Percentiles rank a stretch among this genome's conserved stretches.
Conservation (phyloP, 352 stramenopile species). For the Phytophthora sojae region DNA sequence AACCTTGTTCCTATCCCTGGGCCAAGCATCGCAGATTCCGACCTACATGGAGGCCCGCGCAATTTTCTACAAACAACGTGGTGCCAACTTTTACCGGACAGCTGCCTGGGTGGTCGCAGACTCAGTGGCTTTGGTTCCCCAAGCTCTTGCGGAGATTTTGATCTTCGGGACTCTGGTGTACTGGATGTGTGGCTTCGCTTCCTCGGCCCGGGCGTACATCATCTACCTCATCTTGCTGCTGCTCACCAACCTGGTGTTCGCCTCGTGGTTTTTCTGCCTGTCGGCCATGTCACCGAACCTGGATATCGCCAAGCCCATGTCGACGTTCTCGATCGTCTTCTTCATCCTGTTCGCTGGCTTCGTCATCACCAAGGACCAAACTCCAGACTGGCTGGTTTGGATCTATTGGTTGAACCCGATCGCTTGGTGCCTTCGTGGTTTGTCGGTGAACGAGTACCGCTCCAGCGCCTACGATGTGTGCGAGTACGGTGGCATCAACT, state of each 20-base stretch:
- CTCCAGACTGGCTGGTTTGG: constrained; percentile 40
- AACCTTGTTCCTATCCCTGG: constrained; percentile 77
- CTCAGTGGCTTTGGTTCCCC: constrained; percentile 39
- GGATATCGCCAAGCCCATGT: constrained; percentile 51
- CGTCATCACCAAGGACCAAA: constrained; percentile 43
- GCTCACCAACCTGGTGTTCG: constrained; percentile 57
- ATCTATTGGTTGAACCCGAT: constrained; percentile 51
- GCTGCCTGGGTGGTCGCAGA: constrained; percentile 62
- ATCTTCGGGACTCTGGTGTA: constrained; percentile 80
- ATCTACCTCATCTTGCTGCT: constrained; percentile 57
- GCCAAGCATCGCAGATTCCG: constrained; percentile 74
- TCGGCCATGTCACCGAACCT: constrained; percentile 36
- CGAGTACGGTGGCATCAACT: constrained; percentile 26
- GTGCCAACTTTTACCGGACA: constrained; percentile 76
- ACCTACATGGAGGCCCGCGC: constrained; percentile 69
- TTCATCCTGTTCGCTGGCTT: constrained; percentile 65
- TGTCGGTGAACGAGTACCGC: constrained; percentile 39
- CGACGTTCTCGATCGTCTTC: constrained; percentile 47
- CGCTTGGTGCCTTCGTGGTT: constrained; percentile 22
- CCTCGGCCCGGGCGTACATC: constrained; percentile 37
- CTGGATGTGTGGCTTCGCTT: constrained; percentile 68
- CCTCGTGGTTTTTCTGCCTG: constrained; percentile 60
- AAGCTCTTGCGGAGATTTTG: constrained; percentile 55
- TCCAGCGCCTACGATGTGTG: constrained; percentile 31
- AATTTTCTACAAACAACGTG: constrained; percentile 86